Base-by-base conservation (phyloP, 108 stramenopile species). In the Fragilaria crotonensis region DNA sequence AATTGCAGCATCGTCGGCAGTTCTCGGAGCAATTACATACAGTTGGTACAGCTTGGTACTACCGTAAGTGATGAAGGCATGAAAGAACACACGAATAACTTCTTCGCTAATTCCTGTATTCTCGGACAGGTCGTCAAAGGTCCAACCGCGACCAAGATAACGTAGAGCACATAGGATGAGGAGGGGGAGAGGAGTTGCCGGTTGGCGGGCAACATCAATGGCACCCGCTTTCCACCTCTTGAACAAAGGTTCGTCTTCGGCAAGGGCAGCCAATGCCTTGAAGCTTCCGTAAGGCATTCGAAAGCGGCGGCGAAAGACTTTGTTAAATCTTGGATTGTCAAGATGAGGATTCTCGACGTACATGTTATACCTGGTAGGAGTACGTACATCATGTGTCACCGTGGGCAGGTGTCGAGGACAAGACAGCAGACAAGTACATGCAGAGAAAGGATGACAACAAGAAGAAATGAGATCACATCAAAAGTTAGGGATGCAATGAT, bases 41-140 rank as follows among this genome's bases (percentile, higher is more conserved):
- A 30, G 31, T 48, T 49, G n/a, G 26, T 48, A 54, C 0, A 67
- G 26, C 3, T 29, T 32, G 5, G 41, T 53, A 2, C 25, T 30
- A 5, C 66, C 52, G 23, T 46, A 31, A 20, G 29, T 31, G 25
- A 66, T 66, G 30, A 66, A 66, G n/a, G 36, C 0, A 23, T 66
- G 56, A 36, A 66, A 66, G 7, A 66, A 66, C 3, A 33, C 1
- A 20, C 55, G 54, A 26, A 56, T 53, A 17, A 25, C n/a, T n/a
- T n/a, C n/a, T n/a, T n/a, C n/a, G n/a, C n/a, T n/a, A n/a, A n/a
- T n/a, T n/a, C n/a, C n/a, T n/a, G n/a, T n/a, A n/a, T n/a, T n/a
- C n/a, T n/a, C n/a, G n/a, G n/a, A n/a, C n/a, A n/a, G n/a, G n/a
- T n/a, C n/a, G n/a, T n/a, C n/a, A n/a, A n/a, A n/a, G n/a, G n/a